phyloP scores from a whole-genome alignment of 1,284 basidiomycete genomes.

The Cystobasidium pallidum region DNA sequence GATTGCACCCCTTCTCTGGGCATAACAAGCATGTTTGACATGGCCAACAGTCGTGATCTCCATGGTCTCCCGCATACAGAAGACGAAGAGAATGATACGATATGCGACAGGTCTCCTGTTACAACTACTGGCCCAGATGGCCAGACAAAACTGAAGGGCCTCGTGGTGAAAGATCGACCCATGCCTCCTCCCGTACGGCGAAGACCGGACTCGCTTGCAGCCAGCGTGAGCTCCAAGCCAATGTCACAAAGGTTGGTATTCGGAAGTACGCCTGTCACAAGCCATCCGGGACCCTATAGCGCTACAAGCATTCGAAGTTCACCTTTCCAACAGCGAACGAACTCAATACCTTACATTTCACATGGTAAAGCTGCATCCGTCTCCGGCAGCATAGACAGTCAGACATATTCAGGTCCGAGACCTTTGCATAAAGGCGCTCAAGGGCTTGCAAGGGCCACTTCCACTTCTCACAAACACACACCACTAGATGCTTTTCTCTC shows the following conservation, averaged over 20 bases:
- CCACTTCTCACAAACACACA: neutral
- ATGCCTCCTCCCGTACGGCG: constrained; percentile 26
- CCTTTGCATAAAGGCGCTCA: neutral
- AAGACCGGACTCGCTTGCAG: constrained; percentile 22
- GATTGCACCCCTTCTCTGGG: neutral
- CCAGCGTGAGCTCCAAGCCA: neutral
- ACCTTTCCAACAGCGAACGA: constrained; percentile 16
- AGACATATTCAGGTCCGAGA: neutral
- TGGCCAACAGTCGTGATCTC: neutral
- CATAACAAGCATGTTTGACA: neutral
- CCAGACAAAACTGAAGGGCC: constrained; percentile 6
- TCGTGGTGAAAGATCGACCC: constrained; percentile 7
- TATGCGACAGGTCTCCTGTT: constrained; percentile 3
- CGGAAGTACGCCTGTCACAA: neutral
- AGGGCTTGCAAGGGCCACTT: constrained; percentile 4
- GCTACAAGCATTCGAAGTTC: constrained; percentile 25
- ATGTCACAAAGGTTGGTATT: constrained; percentile 16
- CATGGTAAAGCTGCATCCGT: constrained; percentile 33
- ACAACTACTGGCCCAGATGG: neutral
- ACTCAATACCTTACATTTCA: constrained; percentile 14
- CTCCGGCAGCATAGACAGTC: constrained; percentile 1
- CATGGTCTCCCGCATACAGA: neutral
- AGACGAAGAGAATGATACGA: constrained; percentile 10
- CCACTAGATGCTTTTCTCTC: constrained; percentile 27
- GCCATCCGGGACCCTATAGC: constrained; percentile 23